Base-by-base conservation (phyloP, 805 yeast genomes). In the Jamesozyma lodderae region DNA sequence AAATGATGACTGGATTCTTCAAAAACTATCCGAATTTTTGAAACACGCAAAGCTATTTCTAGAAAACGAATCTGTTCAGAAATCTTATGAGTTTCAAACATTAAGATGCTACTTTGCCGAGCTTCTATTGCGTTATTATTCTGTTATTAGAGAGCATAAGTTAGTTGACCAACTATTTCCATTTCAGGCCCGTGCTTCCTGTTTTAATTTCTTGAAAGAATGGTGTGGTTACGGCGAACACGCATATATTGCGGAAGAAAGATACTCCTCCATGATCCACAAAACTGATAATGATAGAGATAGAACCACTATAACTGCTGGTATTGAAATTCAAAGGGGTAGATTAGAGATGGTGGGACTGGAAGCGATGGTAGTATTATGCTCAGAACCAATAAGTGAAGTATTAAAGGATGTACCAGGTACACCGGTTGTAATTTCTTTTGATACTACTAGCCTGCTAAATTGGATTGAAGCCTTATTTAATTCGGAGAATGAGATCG, bases 171-270 rank as follows among this genome's bases (percentile, higher is more conserved):
- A 67, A 28, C 79, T 88, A 75, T 65, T 88, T n/a, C 90, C 94
- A 1, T 87, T 88, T 57, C 86, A 80, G 46, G 90, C 87, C 2
- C 67, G 96, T 37, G 77, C 82, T 22, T 81, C 84, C 2, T 82
- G 94, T 44, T 88, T 86, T 63, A 75, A 78, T 33, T 81, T 75
- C 51, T 64, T 92, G 40, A 88, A 83, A 47, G 94, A 85, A 55
- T 92, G 99, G 99, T 87, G 96, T 57, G 95, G 94, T 0, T 77
- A 75, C 59, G 96, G 97, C 2, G 79, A 75, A 37, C 67, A 77
- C 18, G 69, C 75, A 7, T 53, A 67, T 1, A 52, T 78, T 2
- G 73, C 86, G 2, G 77, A 75, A 22, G 81, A 80, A 30, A 67
- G 96, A 32, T 86, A 86, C 46, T 55, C 63, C 4, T 48, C 60